A percentile compares a stretch with the other conserved stretches of the same genome.
These are phyloP conservation scores for Umbelopsis sp. DNA, from an alignment of 371 early-diverging fungal genomes.

Conservation along the genomic window DNA sequence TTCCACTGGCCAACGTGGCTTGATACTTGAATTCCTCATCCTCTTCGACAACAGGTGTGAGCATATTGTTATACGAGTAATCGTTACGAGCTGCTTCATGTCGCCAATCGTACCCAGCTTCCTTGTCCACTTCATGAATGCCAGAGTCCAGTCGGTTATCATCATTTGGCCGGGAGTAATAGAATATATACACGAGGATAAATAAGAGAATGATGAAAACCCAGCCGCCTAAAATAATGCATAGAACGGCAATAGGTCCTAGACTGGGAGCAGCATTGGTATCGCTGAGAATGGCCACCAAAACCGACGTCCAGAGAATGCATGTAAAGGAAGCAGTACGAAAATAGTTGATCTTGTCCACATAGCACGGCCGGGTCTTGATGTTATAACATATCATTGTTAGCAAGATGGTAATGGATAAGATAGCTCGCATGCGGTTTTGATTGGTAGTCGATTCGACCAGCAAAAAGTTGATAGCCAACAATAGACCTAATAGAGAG, in stretches of 20 bases:
- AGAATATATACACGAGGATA: conserved; percentile 44
- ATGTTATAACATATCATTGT: conserved; percentile 69
- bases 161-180: conserved; percentile 34
- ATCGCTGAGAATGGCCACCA: conserved; percentile 57
- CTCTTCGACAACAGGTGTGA: conserved; percentile 22
- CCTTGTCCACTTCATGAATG: conserved; percentile 4
- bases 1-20: not conserved
- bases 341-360: conserved; percentile 65
- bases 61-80: not conserved
- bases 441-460: conserved; percentile 60
- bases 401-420: conserved; percentile 58
- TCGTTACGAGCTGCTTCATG: not conserved
- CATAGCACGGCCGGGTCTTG: conserved; percentile 61
- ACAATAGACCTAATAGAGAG: conserved; percentile 37
- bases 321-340: conserved; percentile 63
- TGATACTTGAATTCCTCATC: conserved; percentile 26
- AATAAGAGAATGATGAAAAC: conserved; percentile 52
- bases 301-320: conserved; percentile 58
- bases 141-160: conserved; percentile 19
- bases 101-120: conserved; percentile 4
- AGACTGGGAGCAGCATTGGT: conserved; percentile 46
- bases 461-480: conserved; percentile 58
- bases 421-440: conserved; percentile 54
- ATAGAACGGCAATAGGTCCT: conserved; percentile 52
- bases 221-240: conserved; percentile 62